These are phyloP conservation scores for Exutisphaerella laricina DNA, from an alignment of 2,329 filamentous ascomycete genomes.

Conservation along the genomic window DNA sequence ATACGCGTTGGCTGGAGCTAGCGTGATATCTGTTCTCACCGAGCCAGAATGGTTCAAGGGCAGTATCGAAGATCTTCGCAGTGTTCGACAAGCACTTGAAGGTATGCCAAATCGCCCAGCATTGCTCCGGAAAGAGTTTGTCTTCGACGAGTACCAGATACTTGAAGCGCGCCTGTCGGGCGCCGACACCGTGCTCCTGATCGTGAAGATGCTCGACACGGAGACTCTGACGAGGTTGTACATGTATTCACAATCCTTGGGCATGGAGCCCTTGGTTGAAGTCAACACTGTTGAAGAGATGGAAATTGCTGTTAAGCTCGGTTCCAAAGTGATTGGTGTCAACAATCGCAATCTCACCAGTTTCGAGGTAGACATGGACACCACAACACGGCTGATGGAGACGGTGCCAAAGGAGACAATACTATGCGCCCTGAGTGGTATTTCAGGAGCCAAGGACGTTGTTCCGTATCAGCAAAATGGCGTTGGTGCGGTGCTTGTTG, in stretches of 20 bases:
- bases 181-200: constrained; percentile 88
- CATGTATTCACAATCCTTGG: constrained; percentile 78
- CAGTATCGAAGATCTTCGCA: constrained; percentile 84
- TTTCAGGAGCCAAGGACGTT: constrained; percentile 83
- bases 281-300: constrained; percentile 95
- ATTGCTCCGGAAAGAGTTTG: constrained; percentile 89
- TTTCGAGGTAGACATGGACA: constrained; percentile 87
- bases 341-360: constrained; percentile 96
- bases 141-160: constrained; percentile 98
- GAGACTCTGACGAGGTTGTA: constrained; percentile 72
- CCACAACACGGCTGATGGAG: constrained; percentile 61
- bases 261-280: constrained; percentile 97
- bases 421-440: constrained; percentile 90
- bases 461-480: constrained; percentile 81
- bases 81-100: constrained; percentile 81
- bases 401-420: constrained; percentile 81
- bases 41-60: constrained; percentile 99
- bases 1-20: constrained; percentile 90
- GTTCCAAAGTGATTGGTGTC: constrained; percentile 87
- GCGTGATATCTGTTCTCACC: constrained; percentile 95
- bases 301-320: constrained; percentile 76
- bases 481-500: constrained; percentile 87
- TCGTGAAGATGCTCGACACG: constrained; percentile 93
- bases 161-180: constrained; percentile 88
- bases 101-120: constrained; percentile 90